phyloP scores from a whole-genome alignment of 371 early-diverging fungal genomes.

The Mortierella sp. region DNA sequence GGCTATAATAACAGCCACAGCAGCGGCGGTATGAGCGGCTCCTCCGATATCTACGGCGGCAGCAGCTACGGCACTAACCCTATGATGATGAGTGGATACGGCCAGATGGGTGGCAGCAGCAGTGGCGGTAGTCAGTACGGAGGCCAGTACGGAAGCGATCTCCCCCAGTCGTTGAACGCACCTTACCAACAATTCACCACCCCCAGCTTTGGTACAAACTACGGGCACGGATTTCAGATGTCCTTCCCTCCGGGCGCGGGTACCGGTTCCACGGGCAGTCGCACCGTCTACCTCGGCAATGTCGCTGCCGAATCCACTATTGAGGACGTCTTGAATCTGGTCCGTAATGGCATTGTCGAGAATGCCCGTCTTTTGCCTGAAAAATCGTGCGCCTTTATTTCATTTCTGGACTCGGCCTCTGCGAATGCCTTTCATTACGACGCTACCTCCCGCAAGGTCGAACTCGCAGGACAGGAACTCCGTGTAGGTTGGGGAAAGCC shows the following conservation, averaged over 20 bases:
- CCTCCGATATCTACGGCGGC: slow-evolving; percentile 37
- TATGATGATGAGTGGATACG: slow-evolving; percentile 43
- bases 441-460: slow-evolving; percentile 59
- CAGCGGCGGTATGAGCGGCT: slow-evolving; percentile 16
- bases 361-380: slow-evolving; percentile 80
- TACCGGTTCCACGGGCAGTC: slow-evolving; percentile 61
- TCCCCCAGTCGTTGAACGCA: slow-evolving; percentile 10
- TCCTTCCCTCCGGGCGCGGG: slow-evolving; percentile 40
- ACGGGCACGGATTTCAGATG: slow-evolving; percentile 32
- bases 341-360: slow-evolving; percentile 85
- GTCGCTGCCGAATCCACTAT: slow-evolving; percentile 73
- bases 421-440: slow-evolving; percentile 74
- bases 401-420: slow-evolving; percentile 78
- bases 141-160: slow-evolving; percentile 30
- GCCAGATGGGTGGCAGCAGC: slow-evolving; percentile 23
- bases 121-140: slow-evolving; percentile 27
- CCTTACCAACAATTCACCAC: slow-evolving; percentile 33
- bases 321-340: slow-evolving; percentile 79
- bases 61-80: slow-evolving; percentile 35
- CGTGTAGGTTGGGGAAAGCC: slow-evolving; percentile 85
- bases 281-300: slow-evolving; percentile 88
- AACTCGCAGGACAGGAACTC: slow-evolving; percentile 27
- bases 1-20: slow-evolving; percentile 28
- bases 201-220: slow-evolving; percentile 33
- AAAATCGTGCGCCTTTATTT: slow-evolving; percentile 84